phyloP scores from a whole-genome alignment of 2,329 filamentous ascomycete genomes.

The Diaporthe sp. region DNA sequence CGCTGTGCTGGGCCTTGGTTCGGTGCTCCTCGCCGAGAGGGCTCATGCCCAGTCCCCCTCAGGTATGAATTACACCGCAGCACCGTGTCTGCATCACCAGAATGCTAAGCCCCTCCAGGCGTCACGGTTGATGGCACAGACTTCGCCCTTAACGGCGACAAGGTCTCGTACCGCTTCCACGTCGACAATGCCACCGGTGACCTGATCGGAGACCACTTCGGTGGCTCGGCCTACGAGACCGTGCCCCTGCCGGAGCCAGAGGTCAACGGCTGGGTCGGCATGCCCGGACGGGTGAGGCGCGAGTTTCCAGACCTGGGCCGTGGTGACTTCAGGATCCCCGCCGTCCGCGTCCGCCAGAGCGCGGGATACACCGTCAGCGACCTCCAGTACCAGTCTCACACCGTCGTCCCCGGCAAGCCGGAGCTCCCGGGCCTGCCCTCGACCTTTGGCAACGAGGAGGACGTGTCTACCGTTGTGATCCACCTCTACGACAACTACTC shows the following conservation, averaged over 20 bases:
- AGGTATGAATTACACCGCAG: too few relatives aligned
- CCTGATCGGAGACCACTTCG: conserved; percentile 73
- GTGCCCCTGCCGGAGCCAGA: conserved; percentile 51
- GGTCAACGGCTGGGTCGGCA: conserved; percentile 67
- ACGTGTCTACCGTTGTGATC: conserved; percentile 72
- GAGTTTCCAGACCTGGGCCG: conserved; percentile 76
- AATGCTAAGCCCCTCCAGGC: conserved; percentile 50
- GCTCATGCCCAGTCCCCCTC: background rate
- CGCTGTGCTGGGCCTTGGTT: conserved; percentile 12
- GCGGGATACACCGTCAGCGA: conserved; percentile 71
- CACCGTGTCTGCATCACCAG: too few relatives aligned
- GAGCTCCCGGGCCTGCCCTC: conserved; percentile 68
- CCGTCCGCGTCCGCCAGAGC: conserved; percentile 71
- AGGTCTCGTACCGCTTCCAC: conserved; percentile 74
- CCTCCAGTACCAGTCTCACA: conserved; percentile 70
- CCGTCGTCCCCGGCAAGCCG: conserved; percentile 69
- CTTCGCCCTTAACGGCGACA: conserved; percentile 69
- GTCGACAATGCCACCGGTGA: conserved; percentile 69
- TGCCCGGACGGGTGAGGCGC: conserved; percentile 65
- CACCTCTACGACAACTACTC: conserved; percentile 71
- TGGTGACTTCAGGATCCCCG: conserved; percentile 73
- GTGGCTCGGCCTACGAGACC: conserved; percentile 66
- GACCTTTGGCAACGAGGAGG: conserved; percentile 67
- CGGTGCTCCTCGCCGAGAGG: conserved; percentile 9
- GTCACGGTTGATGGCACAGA: conserved; percentile 67